These are phyloP conservation scores for Teratosphaeria pseudoeucalypti DNA, from an alignment of 2,329 filamentous ascomycete genomes.

Conservation along the genomic window DNA sequence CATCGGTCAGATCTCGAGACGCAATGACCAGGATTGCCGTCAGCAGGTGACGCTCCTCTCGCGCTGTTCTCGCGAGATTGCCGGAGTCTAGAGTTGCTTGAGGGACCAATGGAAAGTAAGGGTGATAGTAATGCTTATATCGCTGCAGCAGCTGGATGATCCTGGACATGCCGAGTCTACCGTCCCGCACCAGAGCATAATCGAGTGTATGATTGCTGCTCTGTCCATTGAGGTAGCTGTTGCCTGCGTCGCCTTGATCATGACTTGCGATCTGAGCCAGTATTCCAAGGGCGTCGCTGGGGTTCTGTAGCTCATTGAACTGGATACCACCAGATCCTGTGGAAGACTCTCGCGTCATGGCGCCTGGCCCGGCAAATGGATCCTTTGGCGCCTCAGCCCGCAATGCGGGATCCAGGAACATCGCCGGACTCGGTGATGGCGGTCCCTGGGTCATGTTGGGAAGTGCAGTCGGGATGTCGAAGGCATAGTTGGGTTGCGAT, in stretches of 20 bases:
- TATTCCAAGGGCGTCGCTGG: conserved; percentile 40
- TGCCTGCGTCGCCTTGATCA: conserved; percentile 6
- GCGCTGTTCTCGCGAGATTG: conserved; percentile 46
- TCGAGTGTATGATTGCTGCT: conserved; percentile 15
- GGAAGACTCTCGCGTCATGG: conserved; percentile 19
- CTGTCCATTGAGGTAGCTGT: background rate
- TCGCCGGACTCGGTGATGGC: conserved; percentile 12
- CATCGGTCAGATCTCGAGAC: conserved; percentile 58
- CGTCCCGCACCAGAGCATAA: conserved; percentile 35
- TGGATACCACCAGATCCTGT: conserved; percentile 20
- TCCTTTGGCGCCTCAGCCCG: conserved; percentile 13
- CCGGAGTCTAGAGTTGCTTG: conserved; percentile 46
- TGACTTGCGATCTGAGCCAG: conserved; percentile 36
- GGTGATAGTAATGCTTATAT: conserved; percentile 57
- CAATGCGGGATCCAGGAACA: conserved; percentile 22
- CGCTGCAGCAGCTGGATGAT: conserved; percentile 45
- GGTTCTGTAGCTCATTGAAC: conserved; percentile 38
- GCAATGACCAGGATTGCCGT: conserved; percentile 62
- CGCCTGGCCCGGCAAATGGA: conserved; percentile 4
- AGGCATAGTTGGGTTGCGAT: background rate
- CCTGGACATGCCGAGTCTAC: conserved; percentile 33
- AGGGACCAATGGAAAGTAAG: conserved; percentile 59
- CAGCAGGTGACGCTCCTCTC: conserved; percentile 55
- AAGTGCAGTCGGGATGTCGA: conserved; percentile 2
- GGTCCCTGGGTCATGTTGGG: background rate